Percentiles rank a stretch among this genome's conserved stretches.
phyloP scores from a whole-genome alignment of 257 asterid genomes.

The Scutellaria barbata region DNA sequence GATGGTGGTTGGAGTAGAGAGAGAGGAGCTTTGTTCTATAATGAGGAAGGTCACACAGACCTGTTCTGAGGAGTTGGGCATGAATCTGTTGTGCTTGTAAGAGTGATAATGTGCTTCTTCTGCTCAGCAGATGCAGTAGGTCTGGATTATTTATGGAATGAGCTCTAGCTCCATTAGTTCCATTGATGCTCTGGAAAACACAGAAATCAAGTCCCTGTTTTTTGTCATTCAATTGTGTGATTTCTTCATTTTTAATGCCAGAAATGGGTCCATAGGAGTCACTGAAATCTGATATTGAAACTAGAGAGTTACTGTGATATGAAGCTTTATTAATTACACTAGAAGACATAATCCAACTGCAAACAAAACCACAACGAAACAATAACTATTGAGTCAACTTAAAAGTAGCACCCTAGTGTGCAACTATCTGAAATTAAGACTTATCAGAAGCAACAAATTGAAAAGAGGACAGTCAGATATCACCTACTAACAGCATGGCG shows the following conservation, averaged over 20 bases:
- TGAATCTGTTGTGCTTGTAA: slow-evolving; percentile 64
- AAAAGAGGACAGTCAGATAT: slow-evolving; percentile 39
- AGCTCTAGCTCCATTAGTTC: slow-evolving; percentile 33
- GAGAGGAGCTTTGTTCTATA: slow-evolving; percentile 60
- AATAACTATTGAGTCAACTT: slow-evolving; percentile 38
- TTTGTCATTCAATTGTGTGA: slow-evolving; percentile 19
- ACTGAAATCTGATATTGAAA: slow-evolving; percentile 40
- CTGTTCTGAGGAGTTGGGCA: slow-evolving; percentile 61
- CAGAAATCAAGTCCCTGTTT: slow-evolving; percentile 30
- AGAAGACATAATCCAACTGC: slow-evolving; percentile 56
- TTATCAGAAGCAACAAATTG: slow-evolving; percentile 9
- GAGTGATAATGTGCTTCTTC: slow-evolving; percentile 43
- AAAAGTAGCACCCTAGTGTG: slow-evolving; percentile 6
- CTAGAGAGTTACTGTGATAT: slow-evolving; percentile 49
- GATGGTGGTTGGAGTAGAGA: slow-evolving; percentile 54
- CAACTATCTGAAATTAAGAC: slow-evolving; percentile 28
- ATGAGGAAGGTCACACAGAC: slow-evolving; percentile 47
- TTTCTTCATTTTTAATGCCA: slow-evolving; percentile 37
- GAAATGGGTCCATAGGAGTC: slow-evolving; percentile 33
- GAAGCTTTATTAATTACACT: slow-evolving; percentile 44
- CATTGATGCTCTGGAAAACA: slow-evolving; percentile 11
- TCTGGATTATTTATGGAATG: slow-evolving; percentile 34
- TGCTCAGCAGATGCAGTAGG: slow-evolving; percentile 40
- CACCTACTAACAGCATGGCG: slow-evolving; percentile 97
- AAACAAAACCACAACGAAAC: slow-evolving; percentile 42